Base-by-base conservation (phyloP, 306 rosid species). In the Vigna angularis region DNA sequence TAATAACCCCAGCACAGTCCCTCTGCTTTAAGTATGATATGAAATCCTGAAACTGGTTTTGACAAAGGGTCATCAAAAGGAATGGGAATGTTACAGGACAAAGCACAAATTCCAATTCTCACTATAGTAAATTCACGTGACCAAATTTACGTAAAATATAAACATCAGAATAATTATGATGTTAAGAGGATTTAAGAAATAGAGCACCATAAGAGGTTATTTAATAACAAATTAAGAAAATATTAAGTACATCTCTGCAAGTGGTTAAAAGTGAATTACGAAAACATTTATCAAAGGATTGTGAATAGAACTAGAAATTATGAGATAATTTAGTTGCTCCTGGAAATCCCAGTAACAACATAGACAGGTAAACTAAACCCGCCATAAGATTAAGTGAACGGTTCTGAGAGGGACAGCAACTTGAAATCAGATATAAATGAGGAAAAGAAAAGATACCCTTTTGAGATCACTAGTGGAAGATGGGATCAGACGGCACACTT, bases 1-100 rank as follows among this genome's bases (percentile, higher is more conserved):
- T 95, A 55, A 92, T 95, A 66, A 95, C 98, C 82, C 98, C 98
- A 0, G 98, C 94, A 82, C 98, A 95, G 47, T 89, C 98, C 84
- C 93, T 95, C 89, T 92, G 98, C 91, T 95, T 91, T 80, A 95
- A 86, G 90, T 95, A 95, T 51, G 91, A 78, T 81, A 91, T 61
- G 69, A 92, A 92, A 86, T 91, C 98, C 96, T 92, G 98, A 89
- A 92, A 92, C 98, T 95, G 97, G 78, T 85, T 22, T 57, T 56
- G 48, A 75, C 38, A 73, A 15, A 3, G 72, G 72, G 83, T 78
- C 88, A 70, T 67, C 58, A 48, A 48, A 18, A 49, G 13, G 56
- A 67, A 70, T 55, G 69, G 45, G 67, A 55, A 12, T 45, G n/a
- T 53, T 14, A 15, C 65, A 49, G 45, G 58, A 56, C 22, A 10